Base-by-base conservation (phyloP, 2,329 filamentous ascomycete species). In the Diaporthe australafricana region DNA sequence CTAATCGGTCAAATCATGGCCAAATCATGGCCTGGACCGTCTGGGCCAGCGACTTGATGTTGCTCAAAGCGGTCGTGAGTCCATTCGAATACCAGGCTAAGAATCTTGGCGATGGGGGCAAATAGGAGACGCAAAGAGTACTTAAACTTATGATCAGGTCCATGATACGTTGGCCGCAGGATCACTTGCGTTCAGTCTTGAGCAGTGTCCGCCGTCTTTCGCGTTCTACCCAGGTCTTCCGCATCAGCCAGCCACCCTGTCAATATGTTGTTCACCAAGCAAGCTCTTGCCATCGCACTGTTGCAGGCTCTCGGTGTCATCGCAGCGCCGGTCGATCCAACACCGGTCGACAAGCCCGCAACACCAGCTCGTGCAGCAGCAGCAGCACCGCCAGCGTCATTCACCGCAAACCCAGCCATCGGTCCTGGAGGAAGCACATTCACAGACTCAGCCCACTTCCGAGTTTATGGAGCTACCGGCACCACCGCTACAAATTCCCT, bases 401-500 rank as follows among this genome's bases (percentile, higher is more conserved):
- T 63, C 42, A 63, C 60, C 4, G 60, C 60, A 7, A 48, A 63
- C 3, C 5, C 60, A 12, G 48, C 25, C 2, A 63, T 68, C 5
- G 63, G 63, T 11, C 63, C 63, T 5, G 63, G 63, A 14, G 63
- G 63, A 5, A 68, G 47, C 12, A 68, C 47, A 2, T 68, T 45
- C 48, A 68, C 47, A 11, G 65, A 68, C 65, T 68, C 65, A 9
- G 30, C 65, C 6, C 65, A 68, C 27, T 68, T 68, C 40, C 48
- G 65, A 3, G 25, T 68, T 20, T 68, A 68, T 42, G 48, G 35
- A 20, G 48, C 48, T 30, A 68, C 47, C 2, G 65, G 52, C 2
- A 68, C 48, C 5, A 20, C 52, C 1, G 80, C 79, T 14, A 79
- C 81, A 4, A 45, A 40, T 12, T 27, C 65, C 14, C 12, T 68